Percentiles rank a stretch among this genome's conserved stretches.
phyloP scores from a whole-genome alignment of 805 yeast species.

The Yarrowia bubula region DNA sequence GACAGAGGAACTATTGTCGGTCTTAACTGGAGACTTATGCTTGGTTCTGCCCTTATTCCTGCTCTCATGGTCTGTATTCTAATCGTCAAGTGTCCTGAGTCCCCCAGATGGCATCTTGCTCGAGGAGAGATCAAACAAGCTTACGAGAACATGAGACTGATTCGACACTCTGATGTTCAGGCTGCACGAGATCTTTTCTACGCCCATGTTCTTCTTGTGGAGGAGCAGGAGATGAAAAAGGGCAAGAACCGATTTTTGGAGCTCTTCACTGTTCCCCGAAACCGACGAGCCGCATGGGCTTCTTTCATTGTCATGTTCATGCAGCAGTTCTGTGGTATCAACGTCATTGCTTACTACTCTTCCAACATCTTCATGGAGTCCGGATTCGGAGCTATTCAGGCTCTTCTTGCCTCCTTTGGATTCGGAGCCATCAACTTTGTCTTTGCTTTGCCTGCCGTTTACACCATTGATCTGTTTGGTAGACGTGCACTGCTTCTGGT shows the following conservation, averaged over 20 bases:
- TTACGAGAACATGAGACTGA: conserved; percentile 46
- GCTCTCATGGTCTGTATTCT: conserved; percentile 52
- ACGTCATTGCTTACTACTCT: conserved; percentile 85
- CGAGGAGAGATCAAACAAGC: conserved; percentile 52
- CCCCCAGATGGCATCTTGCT: conserved; percentile 68
- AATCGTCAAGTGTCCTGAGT: conserved; percentile 62
- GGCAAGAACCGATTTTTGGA: conserved; percentile 40
- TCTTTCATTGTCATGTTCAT: conserved; percentile 81
- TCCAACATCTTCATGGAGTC: conserved; percentile 70
- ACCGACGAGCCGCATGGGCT: conserved; percentile 77
- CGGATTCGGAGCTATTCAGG: conserved; percentile 58
- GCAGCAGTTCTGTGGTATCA: conserved; percentile 91
- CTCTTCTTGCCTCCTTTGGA: conserved; percentile 81
- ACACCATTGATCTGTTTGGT: conserved; percentile 75
- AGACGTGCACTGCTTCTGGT: conserved; percentile 57
- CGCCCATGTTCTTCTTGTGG: conserved; percentile 52
- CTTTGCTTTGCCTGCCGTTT: conserved; percentile 83
- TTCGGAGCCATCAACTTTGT: conserved; percentile 78
- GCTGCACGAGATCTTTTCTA: conserved; percentile 68
- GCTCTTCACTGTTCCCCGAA: conserved; percentile 69
- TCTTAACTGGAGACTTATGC: conserved; percentile 59
- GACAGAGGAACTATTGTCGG: conserved; percentile 16
- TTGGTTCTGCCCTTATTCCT: conserved; percentile 62
- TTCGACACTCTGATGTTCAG: conserved; percentile 49
- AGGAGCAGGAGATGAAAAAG: conserved; percentile 40